Evolutionary conservation across 2,329 filamentous ascomycete genomes (phyloP), one percentile per base, ranked within the genome.

Genomic region (Calycina marina): DNA sequence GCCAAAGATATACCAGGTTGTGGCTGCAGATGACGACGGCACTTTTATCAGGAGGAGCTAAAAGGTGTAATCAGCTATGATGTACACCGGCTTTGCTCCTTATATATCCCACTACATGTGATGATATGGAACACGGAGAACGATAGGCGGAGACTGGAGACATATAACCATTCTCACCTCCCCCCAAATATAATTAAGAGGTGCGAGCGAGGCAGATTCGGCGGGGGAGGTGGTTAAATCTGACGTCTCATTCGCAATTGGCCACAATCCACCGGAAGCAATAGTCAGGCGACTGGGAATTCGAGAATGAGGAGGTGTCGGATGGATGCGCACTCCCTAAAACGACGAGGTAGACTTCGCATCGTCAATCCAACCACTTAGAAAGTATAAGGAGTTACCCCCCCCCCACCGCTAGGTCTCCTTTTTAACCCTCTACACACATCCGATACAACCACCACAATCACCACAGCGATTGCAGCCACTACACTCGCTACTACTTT

Each of bases 311-410:
- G 20, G 3, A n/a, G 18, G 20, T 22, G 20, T 22, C 20, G 20
- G 18, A 29, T 29, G 27, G 12, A 18, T 6, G 14, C 15, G 30
- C 18, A 14, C 13, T 32, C 20, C n/a, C 20, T 22, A 22, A n/a
- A 22, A 22, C 9, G 22, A 32, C 30, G 22, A 32, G 18, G 22
- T 22, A 32, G 30, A 32, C 30, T 32, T 32, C 15, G n/a, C n/a
- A 15, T 22, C 22, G 30, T 25, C 22, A 25, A 32, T 15, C 30
- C 22, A 25, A 32, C 8, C 20, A 15, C 4, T 16, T 32, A 11
- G 17, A 32, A 32, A 32, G 22, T 32, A 32, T 16, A 26, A 32
- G 26, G 30, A 26, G 30, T 3, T 9, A 8, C n/a, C n/a, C 8
- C 30, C 30, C 10, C n/a, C 30, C 22, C 22, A 2, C n/a, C n/a